Evolutionary conservation across 169 alveolate species (phyloP), one percentile per base, ranked within the genome.

Genomic region (Perkinsus chesapeaki): DNA sequence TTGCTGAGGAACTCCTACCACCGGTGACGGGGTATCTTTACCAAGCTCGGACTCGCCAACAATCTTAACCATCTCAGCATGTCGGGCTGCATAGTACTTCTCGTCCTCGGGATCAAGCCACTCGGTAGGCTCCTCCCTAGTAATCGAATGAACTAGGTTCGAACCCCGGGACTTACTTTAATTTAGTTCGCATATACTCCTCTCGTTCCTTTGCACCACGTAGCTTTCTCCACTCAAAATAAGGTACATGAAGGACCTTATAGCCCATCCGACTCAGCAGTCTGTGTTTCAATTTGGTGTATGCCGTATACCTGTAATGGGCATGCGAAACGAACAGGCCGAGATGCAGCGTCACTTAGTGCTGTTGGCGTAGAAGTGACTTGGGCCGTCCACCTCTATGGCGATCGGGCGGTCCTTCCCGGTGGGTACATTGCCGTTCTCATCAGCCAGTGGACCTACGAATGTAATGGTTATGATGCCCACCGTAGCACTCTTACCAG

Each of bases 371-470:
- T 98, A 98, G 92, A 98, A 98, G 94, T 98, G 99, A 37, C 98
- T 96, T 0, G 99, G 99, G n/a, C 99, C 99, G 93, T 98, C 99
- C 39, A 98, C 99, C 91, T 98, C 99, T 39, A 98, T 98, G 39
- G 98, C 98, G 39, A 95, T 95, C 27, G 98, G 98, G 38, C 98
- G 95, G 91, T 95, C 96, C 73, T 94, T 95, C 19, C 97, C 98
- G n/a, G 96, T 94, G 37, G 97, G 97, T 3, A 96, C 95, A 39
- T 95, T 94, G 72, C 97, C 97, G 90, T 96, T 39, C 73, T 93
- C 96, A 34, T 96, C 97, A 0, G 96, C 97, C n/a, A 96, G 94
- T 39, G 97, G 97, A 39, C 97, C 97, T 27, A 34, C 60, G 27
- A 34, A 9, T 20, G 82, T 23, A 16, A 16, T 20, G 82, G 37